Base-by-base conservation (phyloP, 495 filamentous ascomycete genomes). In the Aspergillus incahuasiensis region DNA sequence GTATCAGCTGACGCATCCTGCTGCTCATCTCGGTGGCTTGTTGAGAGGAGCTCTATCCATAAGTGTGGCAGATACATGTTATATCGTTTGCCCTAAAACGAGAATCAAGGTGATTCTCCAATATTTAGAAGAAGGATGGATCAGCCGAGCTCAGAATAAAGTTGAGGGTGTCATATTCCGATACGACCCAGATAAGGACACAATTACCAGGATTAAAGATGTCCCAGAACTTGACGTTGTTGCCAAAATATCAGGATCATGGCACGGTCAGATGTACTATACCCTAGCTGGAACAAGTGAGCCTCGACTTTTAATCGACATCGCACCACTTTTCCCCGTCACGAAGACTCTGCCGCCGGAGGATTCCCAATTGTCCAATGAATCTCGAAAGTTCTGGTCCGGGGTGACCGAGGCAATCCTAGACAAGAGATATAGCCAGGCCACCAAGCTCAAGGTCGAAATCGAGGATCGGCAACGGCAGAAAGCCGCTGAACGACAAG, bases 121-220 rank as follows among this genome's bases (percentile, higher is more conserved):
- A 55, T 98, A 98, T 68, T 68, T 91, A 46, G 92, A 97, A 60
- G 95, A 98, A 49, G 90, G 90, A 30, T 98, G 95, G 92, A 79
- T 97, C 8, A 90, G 91, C 41, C 89, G 89, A 52, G 82, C 91
- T 32, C 91, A 95, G 56, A 92, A 97, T 68, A 88, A 86, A 66
- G 84, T 98, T 7, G 87, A 96, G 50, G 94, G 94, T 16, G 86
- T 97, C 22, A 79, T 97, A 48, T 98, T 94, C 73, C 85, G 82
- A 40, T 96, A 95, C 60, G 85, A 92, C 55, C 88, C 90, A 0
- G 74, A 81, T 24, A 90, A 89, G 19, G 92, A 97, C 62, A 84
- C 82, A 57, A 87, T 83, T 63, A 82, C 73, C 19, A 83, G 76
- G 63, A 85, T 96, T 60, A 90, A 85, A 73, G 91, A 97, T 51